phyloP scores from a whole-genome alignment of 176 grass and related monocot species.

The Oryza longistaminata region DNA sequence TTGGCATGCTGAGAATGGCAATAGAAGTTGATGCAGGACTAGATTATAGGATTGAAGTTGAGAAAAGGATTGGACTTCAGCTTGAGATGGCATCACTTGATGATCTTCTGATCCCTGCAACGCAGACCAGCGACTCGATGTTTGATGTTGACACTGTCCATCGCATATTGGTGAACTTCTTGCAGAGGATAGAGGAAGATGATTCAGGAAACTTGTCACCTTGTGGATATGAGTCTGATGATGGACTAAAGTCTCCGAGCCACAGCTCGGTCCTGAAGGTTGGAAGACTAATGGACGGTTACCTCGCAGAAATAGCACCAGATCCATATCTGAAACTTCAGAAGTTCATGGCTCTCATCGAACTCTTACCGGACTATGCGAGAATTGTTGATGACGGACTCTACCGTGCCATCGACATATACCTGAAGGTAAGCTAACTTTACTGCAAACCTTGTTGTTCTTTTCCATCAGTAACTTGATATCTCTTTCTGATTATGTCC shows the following conservation, averaged over 20 bases:
- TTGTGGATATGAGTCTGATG: constrained; percentile 73
- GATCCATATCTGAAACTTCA: constrained; percentile 84
- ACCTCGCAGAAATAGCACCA: constrained; percentile 74
- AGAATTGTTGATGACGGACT: constrained; percentile 86
- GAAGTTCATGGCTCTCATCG: constrained; percentile 91
- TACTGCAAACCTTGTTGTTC: too few species aligned
- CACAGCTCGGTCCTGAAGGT: constrained; percentile 82
- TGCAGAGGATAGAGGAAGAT: constrained; percentile 81
- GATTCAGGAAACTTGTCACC: constrained; percentile 63
- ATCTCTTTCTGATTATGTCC: neutral
- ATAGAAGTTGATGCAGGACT: constrained; percentile 67
- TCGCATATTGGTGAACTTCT: constrained; percentile 81
- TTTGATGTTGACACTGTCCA: constrained; percentile 89
- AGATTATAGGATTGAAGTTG: constrained; percentile 70
- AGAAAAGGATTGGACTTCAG: constrained; percentile 76
- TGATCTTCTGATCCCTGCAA: constrained; percentile 76
- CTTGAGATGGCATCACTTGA: constrained; percentile 86
- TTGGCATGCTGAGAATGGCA: constrained; percentile 93
- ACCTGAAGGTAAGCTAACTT: constrained; percentile 67
- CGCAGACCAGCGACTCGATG: constrained; percentile 74
- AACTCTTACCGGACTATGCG: constrained; percentile 81
- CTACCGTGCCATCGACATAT: constrained; percentile 89
- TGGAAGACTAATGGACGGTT: constrained; percentile 70
- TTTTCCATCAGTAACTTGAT: neutral
- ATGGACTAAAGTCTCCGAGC: constrained; percentile 63